Evolutionary conservation across 2,329 filamentous ascomycete genomes (phyloP), one percentile per base, ranked within the genome.

Genomic region (Catunica adiposa): DNA sequence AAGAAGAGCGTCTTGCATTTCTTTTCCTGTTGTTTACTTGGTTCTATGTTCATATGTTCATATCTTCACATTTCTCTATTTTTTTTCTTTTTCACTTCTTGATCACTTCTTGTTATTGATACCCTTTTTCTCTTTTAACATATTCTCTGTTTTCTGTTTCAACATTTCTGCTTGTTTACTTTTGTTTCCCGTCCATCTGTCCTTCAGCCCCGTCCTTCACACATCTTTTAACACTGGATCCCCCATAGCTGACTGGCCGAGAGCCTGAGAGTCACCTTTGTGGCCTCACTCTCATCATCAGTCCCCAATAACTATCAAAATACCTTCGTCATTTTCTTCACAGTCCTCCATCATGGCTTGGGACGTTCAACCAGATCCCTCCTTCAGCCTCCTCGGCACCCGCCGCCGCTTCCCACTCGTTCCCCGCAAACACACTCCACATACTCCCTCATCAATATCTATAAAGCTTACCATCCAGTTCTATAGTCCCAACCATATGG

Each of bases 391-490:
- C 23, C 54, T 64, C 22, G 61, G 63, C 53, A 62, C 64, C 38
- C 64, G 62, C 51, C 63, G 64, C 56, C 64, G 63, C 42, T 66
- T 66, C 56, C 64, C 64, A 31, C 64, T 66, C 17, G 59, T 66
- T 44, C 61, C 61, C 58, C 62, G 63, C 48, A 57, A 57, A 50
- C n/a, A 26, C 31, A 25, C 42, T 48, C 51, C 14, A 11, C 34
- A 42, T 31, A 51, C 22, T 31, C 56, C 56, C 22, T 53, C 53
- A 9, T 58, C 59, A 22, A 64, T 76, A 26, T 65, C 67, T 31
- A 68, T 76, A 15, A 68, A 70, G 25, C 67, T 74, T 53, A 69
- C 69, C 29, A 66, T 75, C 61, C 69, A 66, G 50, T 76, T 76
- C 61, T 69, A 70, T 52, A 68, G 69, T 38, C 72, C 71, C 5